Percentiles rank a stretch among this genome's conserved stretches.
phyloP scores from a whole-genome alignment of 805 yeast genomes.

The Saccharomycopsis oosterbeekiorum region DNA sequence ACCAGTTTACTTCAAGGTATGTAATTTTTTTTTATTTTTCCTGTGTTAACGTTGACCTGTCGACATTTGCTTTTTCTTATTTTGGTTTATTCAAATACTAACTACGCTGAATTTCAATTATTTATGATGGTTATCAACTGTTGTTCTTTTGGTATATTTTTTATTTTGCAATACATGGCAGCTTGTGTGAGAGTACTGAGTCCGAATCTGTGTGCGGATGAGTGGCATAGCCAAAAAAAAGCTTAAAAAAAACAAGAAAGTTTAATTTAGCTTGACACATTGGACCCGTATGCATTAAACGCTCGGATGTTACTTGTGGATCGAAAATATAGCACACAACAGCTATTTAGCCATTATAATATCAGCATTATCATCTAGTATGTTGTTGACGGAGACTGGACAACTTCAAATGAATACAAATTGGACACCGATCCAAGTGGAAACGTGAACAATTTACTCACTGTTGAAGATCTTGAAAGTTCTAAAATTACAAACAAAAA shows the following conservation, averaged over 20 bases:
- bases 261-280: background rate
- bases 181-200: background rate
- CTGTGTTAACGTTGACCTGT: background rate
- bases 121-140: too few relatives aligned
- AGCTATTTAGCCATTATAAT: background rate
- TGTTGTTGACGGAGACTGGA: conserved; percentile 55
- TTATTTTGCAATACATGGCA: too few relatives aligned
- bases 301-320: background rate
- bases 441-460: conserved; percentile 40
- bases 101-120: background rate
- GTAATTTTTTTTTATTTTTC: conserved; percentile 2
- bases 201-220: background rate
- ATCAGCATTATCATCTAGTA: conserved; percentile 22
- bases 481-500: background rate
- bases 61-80: too few relatives aligned
- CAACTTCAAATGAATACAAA: conserved; percentile 25
- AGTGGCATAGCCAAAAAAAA: background rate
- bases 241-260: background rate
- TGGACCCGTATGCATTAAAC: too few relatives aligned
- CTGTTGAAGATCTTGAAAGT: conserved; percentile 28
- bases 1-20: conserved; percentile 33
- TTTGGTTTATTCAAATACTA: too few relatives aligned
- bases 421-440: conserved; percentile 38
- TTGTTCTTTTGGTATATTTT: too few relatives aligned
- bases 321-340: background rate